Percentiles rank a stretch among this genome's conserved stretches.
These are phyloP conservation scores for Cyclotella sp. DNA, from an alignment of 108 stramenopile genomes.

Conservation along the genomic window DNA sequence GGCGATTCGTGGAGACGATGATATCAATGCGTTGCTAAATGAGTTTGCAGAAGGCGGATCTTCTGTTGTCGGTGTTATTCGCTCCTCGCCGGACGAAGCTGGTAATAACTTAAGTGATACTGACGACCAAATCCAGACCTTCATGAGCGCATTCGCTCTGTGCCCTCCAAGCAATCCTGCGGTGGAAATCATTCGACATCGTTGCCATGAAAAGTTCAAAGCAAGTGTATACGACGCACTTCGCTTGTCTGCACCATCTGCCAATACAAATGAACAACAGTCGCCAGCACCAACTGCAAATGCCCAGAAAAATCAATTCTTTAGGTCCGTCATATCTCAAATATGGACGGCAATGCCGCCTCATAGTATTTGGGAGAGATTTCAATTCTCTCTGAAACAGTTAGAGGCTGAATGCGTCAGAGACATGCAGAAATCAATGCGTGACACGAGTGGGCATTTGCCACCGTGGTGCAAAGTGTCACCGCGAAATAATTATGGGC, in stretches of 20 bases:
- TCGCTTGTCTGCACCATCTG: constrained; percentile 26
- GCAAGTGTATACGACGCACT: constrained; percentile 53
- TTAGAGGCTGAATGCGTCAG: constrained; percentile 48
- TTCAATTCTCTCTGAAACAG: constrained; percentile 53
- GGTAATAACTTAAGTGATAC: background rate
- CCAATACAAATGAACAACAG: background rate
- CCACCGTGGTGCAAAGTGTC: background rate
- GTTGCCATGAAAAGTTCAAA: constrained; percentile 78
- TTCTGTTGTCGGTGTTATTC: too few species aligned
- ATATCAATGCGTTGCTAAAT: constrained; percentile 13
- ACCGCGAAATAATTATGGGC: background rate
- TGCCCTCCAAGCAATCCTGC: constrained; percentile 70
- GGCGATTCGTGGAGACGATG: constrained; percentile 19
- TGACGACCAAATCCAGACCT: background rate
- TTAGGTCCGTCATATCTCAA: constrained; percentile 22
- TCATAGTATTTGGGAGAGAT: constrained; percentile 70
- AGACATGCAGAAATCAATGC: background rate
- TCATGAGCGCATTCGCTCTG: constrained; percentile 45
- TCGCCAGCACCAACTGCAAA: background rate
- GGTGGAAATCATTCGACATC: constrained; percentile 72
- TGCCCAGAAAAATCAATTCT: constrained; percentile 25
- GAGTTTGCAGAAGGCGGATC: background rate
- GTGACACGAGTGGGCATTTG: background rate
- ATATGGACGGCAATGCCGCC: constrained; percentile 62
- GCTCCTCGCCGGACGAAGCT: background rate